Percentiles rank a stretch among this genome's conserved stretches.
Conservation (phyloP, 495 filamentous ascomycete genomes). For the Baudoinia panamericana region DNA sequence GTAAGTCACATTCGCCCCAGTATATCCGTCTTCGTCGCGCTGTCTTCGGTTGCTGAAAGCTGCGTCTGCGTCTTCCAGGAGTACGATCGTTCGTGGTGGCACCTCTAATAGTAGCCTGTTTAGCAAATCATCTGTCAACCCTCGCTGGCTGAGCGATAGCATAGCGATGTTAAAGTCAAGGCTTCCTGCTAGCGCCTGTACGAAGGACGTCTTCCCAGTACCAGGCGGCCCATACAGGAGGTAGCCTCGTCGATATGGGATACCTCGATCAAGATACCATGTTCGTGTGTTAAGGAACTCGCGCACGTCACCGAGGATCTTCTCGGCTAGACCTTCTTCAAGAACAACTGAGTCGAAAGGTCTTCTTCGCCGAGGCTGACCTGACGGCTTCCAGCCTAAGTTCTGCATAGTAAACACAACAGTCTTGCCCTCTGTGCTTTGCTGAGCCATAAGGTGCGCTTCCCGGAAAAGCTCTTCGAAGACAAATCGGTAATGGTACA, state of each 20-base stretch:
- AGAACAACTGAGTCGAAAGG: conserved; percentile 80
- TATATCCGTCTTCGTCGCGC: conserved; percentile 71
- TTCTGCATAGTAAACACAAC: conserved; percentile 74
- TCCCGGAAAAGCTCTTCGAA: conserved; percentile 78
- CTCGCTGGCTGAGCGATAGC: conserved; percentile 83
- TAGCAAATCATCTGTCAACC: conserved; percentile 83
- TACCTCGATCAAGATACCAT: conserved; percentile 92
- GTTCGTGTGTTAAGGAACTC: conserved; percentile 65
- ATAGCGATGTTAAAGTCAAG: conserved; percentile 91
- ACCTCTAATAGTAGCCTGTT: conserved; percentile 80
- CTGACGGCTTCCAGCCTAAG: conserved; percentile 74
- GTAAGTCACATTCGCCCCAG: conserved; percentile 84
- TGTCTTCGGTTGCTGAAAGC: conserved; percentile 69
- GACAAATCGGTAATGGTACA: conserved; percentile 74
- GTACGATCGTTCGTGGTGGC: conserved; percentile 68
- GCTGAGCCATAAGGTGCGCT: conserved; percentile 62
- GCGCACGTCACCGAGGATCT: conserved; percentile 69
- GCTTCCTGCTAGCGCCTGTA: conserved; percentile 83
- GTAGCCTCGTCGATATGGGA: conserved; percentile 89
- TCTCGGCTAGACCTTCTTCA: conserved; percentile 71
- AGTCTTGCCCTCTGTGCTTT: conserved; percentile 82
- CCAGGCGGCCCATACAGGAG: conserved; percentile 88
- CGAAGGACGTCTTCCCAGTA: conserved; percentile 91
- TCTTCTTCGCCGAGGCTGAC: conserved; percentile 73
- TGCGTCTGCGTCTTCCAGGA: conserved; percentile 91